Conservation (phyloP, 345 rosid species). For the Sisymbrium irio region DNA sequence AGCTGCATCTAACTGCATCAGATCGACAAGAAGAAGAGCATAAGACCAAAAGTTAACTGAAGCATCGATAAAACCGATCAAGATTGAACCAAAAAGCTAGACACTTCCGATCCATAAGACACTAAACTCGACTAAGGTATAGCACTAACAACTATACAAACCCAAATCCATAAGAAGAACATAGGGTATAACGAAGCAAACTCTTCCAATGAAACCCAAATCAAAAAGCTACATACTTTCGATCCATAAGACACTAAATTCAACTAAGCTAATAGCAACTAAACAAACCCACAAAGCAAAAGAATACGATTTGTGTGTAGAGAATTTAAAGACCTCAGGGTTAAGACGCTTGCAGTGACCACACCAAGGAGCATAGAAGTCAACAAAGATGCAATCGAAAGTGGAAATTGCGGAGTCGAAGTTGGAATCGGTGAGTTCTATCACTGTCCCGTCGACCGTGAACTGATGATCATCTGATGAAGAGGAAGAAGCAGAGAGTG, state of each 20-base stretch:
- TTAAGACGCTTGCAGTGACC: constrained; percentile 94
- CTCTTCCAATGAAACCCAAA: too few relatives aligned
- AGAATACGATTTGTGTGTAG: background rate
- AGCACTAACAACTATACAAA: too few relatives aligned
- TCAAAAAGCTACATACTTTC: background rate
- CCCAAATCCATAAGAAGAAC: background rate
- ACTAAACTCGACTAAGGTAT: too few relatives aligned
- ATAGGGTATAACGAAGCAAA: too few relatives aligned
- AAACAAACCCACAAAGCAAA: background rate
- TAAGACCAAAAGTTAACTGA: background rate
- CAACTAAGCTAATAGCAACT: too few relatives aligned
- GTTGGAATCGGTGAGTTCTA: constrained; percentile 84
- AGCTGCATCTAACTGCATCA: constrained; percentile 78
- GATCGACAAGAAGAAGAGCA: too few relatives aligned
- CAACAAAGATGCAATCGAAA: constrained; percentile 72
- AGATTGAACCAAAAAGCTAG: background rate
- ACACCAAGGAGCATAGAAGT: constrained; percentile 99
- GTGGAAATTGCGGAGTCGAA: constrained; percentile 72
- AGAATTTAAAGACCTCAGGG: constrained; percentile 59
- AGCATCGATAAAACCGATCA: background rate
- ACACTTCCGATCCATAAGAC: background rate
- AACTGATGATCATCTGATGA: constrained; percentile 36
- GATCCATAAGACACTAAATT: background rate
- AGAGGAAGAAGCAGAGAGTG: constrained; percentile 8
- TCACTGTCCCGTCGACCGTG: constrained; percentile 60